Evolutionary conservation across 2,329 filamentous ascomycete species (phyloP).

Genomic region (Periglandula ipomoeae): DNA sequence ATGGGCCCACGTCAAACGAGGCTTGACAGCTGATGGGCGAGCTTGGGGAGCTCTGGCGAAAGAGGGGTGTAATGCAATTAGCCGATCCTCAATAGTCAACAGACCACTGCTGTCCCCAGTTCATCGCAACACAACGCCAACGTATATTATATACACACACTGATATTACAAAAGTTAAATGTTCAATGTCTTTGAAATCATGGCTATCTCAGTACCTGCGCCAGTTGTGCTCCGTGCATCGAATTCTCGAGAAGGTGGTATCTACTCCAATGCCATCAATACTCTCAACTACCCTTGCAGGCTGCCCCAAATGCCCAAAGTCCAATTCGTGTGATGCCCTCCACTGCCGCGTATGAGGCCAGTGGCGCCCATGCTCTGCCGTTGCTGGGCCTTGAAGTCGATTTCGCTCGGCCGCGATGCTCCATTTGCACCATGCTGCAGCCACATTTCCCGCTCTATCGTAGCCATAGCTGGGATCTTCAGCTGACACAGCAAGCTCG

Average conservation of each 20-base stretch:
- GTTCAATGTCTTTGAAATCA: no score
- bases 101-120: no score
- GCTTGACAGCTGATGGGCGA: slow-evolving; percentile 4
- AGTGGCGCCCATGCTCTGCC: slow-evolving; percentile 55
- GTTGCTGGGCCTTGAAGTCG: slow-evolving; percentile 46
- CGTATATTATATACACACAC: no score
- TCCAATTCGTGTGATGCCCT: slow-evolving; percentile 44
- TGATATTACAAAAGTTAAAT: no score
- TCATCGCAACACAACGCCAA: no score
- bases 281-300: slow-evolving; percentile 19
- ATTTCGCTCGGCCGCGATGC: slow-evolving; percentile 52
- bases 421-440: slow-evolving; percentile 55
- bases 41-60: background rate
- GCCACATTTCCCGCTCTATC: slow-evolving; percentile 63
- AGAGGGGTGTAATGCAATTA: slow-evolving; percentile 8
- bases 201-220: no score
- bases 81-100: no score
- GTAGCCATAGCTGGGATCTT: slow-evolving; percentile 60
- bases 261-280: background rate
- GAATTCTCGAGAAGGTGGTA: background rate
- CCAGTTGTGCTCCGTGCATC: background rate
- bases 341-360: slow-evolving; percentile 31
- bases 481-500: slow-evolving; percentile 59
- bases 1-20: slow-evolving; percentile 4
- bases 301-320: slow-evolving; percentile 53